Conservation (phyloP, 306 rosid genomes). For the Abrus pulchellus region DNA sequence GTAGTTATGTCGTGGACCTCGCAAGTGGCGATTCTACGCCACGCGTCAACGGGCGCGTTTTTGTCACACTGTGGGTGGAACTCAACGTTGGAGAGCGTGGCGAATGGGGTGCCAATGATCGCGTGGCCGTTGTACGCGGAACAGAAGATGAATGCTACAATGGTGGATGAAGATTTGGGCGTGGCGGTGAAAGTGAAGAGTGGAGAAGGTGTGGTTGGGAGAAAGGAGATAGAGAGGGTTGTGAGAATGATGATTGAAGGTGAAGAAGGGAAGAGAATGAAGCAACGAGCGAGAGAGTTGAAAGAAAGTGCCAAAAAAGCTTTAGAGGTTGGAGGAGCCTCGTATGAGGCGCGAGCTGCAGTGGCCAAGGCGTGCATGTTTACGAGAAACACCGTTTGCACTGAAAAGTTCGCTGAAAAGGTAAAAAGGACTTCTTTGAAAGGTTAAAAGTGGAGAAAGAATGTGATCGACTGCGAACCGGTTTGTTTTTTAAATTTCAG, state of each 20-base stretch:
- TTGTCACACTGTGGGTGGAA: slow-evolving; percentile 72
- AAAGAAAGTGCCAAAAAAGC: slow-evolving; percentile 29
- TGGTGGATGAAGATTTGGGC: slow-evolving; percentile 49
- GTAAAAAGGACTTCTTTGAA: too few species aligned
- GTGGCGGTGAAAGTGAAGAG: slow-evolving; percentile 34
- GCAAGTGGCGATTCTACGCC: slow-evolving; percentile 45
- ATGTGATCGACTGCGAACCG: too few species aligned
- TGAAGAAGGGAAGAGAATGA: slow-evolving; percentile 47
- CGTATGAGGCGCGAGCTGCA: neutral
- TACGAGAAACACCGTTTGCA: neutral
- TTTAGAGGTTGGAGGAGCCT: neutral
- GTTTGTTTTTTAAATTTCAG: too few species aligned
- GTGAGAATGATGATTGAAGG: slow-evolving; percentile 51
- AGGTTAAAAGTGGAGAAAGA: too few species aligned
- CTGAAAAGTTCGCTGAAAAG: too few species aligned
- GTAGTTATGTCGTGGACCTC: slow-evolving; percentile 58
- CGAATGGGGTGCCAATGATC: slow-evolving; percentile 59
- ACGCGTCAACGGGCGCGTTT: slow-evolving; percentile 56
- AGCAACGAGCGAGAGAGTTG: slow-evolving; percentile 29
- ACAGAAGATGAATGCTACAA: slow-evolving; percentile 60
- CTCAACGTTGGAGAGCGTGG: slow-evolving; percentile 60
- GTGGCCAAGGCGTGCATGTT: neutral
- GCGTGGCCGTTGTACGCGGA: slow-evolving; percentile 68
- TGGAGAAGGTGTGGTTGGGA: slow-evolving; percentile 13
- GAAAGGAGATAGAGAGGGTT: slow-evolving; percentile 54